Evolutionary conservation across 257 asterid genomes (phyloP), one percentile per base, ranked within the genome.

Genomic region (Plantago major): DNA sequence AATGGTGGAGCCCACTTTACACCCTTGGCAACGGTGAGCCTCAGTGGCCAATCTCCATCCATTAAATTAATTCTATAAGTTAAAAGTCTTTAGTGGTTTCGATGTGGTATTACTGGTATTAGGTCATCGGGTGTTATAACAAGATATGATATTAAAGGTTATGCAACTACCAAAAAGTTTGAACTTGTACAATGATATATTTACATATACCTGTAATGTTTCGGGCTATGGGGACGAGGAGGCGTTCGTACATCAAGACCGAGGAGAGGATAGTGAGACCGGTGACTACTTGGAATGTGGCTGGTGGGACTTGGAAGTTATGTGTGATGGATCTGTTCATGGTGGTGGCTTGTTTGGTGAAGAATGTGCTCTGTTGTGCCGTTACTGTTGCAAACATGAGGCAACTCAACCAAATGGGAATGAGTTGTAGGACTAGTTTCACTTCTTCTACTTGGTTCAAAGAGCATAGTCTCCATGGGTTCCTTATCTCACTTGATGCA

Each of bases 261-360:
- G 75, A 2, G 42, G 33, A 3, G 66, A 82, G 84, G 40, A 81
- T 81, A 1, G 92, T 69, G 73, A 79, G 66, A 62, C 88, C 84
- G 0, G 81, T 75, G 71, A 81, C 38, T 46, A 77, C 87, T 52
- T 84, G 92, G 70, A 84, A 74, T 7, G 92, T 74, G 1, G 92
- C 88, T 3, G 92, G 63, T 0, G 92, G 84, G 51, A 84, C 54
- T 10, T 64, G 69, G 63, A 79, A 75, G 15, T 33, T 42, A 15
- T 60, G 38, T 9, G 76, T 71, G 37, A 84, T 13, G 55, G 72
- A 53, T 45, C 78, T 56, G 66, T 55, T 42, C 73, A 84, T 40
- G 7, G 92, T 84, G 53, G 71, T 71, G 73, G 78, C 80, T 67
- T 84, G 92, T 61, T 84, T 81, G 49, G 86, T 84, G 81, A 81